phyloP scores from a whole-genome alignment of 495 filamentous ascomycete species.

The Clohesyomyces aquaticus region DNA sequence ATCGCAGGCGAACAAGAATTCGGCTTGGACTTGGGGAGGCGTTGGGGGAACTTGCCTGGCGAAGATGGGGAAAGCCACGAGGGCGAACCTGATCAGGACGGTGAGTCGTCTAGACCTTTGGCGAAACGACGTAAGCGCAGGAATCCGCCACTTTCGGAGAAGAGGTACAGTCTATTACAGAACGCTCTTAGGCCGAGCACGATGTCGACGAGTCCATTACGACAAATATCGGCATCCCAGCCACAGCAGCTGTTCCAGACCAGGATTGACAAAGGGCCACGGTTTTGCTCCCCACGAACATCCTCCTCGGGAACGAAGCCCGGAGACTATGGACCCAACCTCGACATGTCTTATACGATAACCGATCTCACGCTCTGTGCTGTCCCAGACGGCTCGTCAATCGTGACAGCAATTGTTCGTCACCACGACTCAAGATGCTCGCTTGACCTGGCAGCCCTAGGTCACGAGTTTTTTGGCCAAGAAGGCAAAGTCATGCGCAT shows the following conservation, averaged over 20 bases:
- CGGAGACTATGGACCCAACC: constrained; percentile 3
- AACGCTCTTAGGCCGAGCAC: constrained; percentile 15
- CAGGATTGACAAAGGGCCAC: constrained; percentile 2
- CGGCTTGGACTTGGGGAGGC: background rate
- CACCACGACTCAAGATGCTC: constrained; percentile 6
- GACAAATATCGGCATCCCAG: constrained; percentile 11
- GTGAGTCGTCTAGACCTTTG: constrained; percentile 9
- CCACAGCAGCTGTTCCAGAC: background rate
- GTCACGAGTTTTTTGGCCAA: constrained; percentile 9
- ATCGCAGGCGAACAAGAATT: constrained; percentile 10
- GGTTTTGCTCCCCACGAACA: constrained; percentile 15
- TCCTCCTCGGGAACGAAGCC: constrained; percentile 16
- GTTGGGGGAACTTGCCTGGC: constrained; percentile 3
- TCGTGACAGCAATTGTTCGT: constrained; percentile 16
- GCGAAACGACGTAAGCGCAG: constrained; percentile 19
- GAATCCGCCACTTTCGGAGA: constrained; percentile 9
- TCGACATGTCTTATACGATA: constrained; percentile 23
- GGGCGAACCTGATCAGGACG: constrained; percentile 9
- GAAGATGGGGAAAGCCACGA: constrained; percentile 17
- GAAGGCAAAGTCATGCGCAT: constrained; percentile 25
- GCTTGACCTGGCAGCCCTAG: constrained; percentile 4
- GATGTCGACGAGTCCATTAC: constrained; percentile 6
- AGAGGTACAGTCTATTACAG: constrained; percentile 1
- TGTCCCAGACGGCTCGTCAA: constrained; percentile 15
- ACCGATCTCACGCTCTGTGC: constrained; percentile 20